These are phyloP conservation scores for Crassisporium funariophilum DNA, from an alignment of 768 basidiomycete genomes.

Conservation along the genomic window DNA sequence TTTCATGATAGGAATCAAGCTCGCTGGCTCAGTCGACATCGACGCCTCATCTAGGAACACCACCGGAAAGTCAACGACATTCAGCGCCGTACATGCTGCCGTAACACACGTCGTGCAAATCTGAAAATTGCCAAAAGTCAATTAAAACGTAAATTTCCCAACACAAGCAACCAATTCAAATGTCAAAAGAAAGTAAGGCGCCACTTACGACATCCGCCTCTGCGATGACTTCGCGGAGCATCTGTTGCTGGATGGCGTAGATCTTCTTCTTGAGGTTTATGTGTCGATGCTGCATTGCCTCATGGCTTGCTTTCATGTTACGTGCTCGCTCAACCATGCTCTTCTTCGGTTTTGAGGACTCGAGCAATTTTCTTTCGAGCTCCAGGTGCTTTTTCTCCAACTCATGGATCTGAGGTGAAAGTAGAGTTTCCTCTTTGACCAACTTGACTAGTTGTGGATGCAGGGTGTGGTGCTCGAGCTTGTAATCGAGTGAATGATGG, in stretches of 20 bases:
- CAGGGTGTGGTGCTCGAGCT: conserved; percentile 63
- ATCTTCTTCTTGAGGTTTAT: conserved; percentile 40
- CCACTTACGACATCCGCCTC: conserved; percentile 72
- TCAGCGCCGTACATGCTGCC: conserved; percentile 64
- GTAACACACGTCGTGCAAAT: conserved; percentile 90
- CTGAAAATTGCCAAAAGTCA: too few species aligned
- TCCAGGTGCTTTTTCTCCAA: conserved; percentile 19
- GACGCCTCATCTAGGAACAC: conserved; percentile 95
- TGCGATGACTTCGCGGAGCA: conserved; percentile 63
- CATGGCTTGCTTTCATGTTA: conserved; percentile 35
- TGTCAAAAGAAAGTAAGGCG: conserved; percentile 2
- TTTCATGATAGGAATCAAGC: conserved; percentile 91
- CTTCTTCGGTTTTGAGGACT: conserved; percentile 12
- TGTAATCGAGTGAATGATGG: conserved; percentile 62
- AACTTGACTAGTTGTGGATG: conserved; percentile 45
- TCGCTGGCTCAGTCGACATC: conserved; percentile 94
- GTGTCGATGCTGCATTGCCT: conserved; percentile 28
- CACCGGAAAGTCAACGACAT: conserved; percentile 84
- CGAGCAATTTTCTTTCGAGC: conserved; percentile 18
- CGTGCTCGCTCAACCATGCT: conserved; percentile 20
- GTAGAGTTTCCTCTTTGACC: conserved; percentile 35
- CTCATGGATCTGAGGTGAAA: conserved; percentile 17
- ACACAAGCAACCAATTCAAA: conserved; percentile 2
- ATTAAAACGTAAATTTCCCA: conserved; percentile 1
- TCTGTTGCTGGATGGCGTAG: conserved; percentile 59